Conservation (phyloP, 1,284 basidiomycete genomes). For the Apiotrichum laibachii region DNA sequence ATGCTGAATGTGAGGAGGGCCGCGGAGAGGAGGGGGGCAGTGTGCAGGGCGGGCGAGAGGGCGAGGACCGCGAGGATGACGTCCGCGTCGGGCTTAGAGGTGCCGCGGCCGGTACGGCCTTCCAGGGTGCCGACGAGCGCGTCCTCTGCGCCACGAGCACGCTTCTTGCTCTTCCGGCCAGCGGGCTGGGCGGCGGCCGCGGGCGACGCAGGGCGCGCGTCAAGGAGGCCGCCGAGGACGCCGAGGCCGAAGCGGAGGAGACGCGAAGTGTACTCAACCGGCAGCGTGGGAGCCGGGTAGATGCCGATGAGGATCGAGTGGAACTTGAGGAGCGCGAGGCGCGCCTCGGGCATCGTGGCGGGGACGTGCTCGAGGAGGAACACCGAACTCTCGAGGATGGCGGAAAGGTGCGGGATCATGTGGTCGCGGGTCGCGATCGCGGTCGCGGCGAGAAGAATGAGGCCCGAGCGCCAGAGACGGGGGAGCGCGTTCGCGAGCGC, state of each 20-base stretch:
- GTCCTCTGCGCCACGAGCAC: conserved; percentile 70
- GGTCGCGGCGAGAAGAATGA: conserved; percentile 33
- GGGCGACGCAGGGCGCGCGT: conserved; percentile 14
- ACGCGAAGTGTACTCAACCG: conserved; percentile 39
- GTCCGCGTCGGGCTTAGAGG: conserved; percentile 57
- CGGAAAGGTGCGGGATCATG: conserved; percentile 41
- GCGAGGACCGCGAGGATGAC: conserved; percentile 61
- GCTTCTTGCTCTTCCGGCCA: conserved; percentile 64
- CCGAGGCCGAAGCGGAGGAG: conserved; percentile 39
- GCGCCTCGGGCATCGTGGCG: conserved; percentile 28
- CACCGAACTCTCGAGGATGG: conserved; percentile 44
- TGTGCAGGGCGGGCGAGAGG: conserved; percentile 46
- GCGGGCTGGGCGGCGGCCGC: neutral
- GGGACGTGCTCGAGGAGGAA: conserved; percentile 42
- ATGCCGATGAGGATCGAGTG: conserved; percentile 36
- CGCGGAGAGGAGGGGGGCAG: conserved; percentile 69
- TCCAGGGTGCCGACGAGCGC: conserved; percentile 63
- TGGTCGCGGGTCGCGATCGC: conserved; percentile 41
- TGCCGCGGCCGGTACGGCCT: conserved; percentile 56
- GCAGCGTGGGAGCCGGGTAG: conserved; percentile 35
- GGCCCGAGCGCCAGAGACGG: conserved; percentile 38
- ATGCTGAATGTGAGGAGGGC: conserved; percentile 58
- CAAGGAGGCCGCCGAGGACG: conserved; percentile 31
- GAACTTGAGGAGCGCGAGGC: conserved; percentile 39
- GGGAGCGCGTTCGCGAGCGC: conserved; percentile 35